phyloP scores from a whole-genome alignment of 257 asterid genomes.

The Solanum commersonii region DNA sequence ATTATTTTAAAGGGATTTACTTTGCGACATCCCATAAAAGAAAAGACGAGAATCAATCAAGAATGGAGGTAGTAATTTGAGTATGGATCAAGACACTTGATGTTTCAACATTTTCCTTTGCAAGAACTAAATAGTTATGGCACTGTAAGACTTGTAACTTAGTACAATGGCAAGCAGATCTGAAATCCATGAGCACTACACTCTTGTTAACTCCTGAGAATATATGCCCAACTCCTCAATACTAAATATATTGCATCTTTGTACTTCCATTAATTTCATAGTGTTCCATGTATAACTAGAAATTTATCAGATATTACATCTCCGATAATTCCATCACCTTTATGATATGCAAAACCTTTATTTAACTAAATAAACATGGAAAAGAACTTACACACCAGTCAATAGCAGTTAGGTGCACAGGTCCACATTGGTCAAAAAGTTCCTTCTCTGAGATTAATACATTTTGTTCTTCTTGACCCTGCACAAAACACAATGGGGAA shows the following conservation, averaged over 20 bases:
- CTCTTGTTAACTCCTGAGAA: neutral
- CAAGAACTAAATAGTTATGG: neutral
- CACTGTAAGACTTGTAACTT: neutral
- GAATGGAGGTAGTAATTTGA: neutral
- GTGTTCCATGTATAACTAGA: neutral
- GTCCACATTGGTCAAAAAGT: slow-evolving; percentile 52
- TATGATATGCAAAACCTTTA: neutral
- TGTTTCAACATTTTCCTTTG: neutral
- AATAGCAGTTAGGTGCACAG: slow-evolving; percentile 49
- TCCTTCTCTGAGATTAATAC: slow-evolving; percentile 61
- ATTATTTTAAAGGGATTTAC: neutral
- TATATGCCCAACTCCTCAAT: neutral
- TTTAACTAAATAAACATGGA: neutral
- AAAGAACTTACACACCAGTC: slow-evolving; percentile 54
- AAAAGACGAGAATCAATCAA: neutral
- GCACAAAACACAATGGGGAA: neutral
- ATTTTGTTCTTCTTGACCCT: neutral
- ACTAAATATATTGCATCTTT: neutral
- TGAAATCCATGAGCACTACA: neutral
- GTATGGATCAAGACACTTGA: neutral
- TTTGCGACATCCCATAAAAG: neutral
- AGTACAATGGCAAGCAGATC: neutral
- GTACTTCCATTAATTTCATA: neutral
- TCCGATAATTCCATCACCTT: neutral
- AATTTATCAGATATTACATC: neutral